Conservation (phyloP, 176 grass and related monocot species). For the Juncus inflexus region DNA sequence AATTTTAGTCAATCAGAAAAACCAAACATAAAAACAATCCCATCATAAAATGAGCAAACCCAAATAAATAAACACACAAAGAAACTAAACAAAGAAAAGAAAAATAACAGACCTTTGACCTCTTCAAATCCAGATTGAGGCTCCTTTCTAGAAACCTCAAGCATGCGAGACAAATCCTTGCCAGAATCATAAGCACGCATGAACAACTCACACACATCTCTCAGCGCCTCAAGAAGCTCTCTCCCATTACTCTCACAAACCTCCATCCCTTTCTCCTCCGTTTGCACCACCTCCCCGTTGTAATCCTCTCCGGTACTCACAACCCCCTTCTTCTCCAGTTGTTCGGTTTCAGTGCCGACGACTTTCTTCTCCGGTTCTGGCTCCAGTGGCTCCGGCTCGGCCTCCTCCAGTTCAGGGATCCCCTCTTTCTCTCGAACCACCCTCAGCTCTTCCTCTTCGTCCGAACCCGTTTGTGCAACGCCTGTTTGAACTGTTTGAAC, state of each 20-base stretch:
- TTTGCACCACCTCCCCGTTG: constrained; percentile 25
- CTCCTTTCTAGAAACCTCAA: constrained; percentile 48
- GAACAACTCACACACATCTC: constrained; percentile 79
- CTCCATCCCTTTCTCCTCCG: constrained; percentile 40
- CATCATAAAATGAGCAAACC: constrained; percentile 1
- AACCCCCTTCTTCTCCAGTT: constrained; percentile 1
- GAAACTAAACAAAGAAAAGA: constrained; percentile 33
- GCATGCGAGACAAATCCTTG: constrained; percentile 82
- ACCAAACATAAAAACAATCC: not conserved
- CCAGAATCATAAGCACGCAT: constrained; percentile 54
- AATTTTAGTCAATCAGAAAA: not conserved
- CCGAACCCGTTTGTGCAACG: constrained; percentile 12
- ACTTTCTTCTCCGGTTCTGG: constrained; percentile 4
- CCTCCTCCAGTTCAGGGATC: constrained; percentile 92
- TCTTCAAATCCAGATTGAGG: constrained; percentile 41
- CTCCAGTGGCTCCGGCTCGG: constrained; percentile 5
- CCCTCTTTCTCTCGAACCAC: constrained; percentile 75
- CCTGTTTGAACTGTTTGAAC: constrained; percentile 34
- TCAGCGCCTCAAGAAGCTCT: constrained; percentile 77
- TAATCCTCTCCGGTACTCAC: constrained; percentile 17
- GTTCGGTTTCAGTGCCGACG: not conserved
- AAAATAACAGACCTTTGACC: constrained; percentile 71
- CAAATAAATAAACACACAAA: not conserved
- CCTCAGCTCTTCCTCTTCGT: constrained; percentile 68
- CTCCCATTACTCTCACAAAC: constrained; percentile 43